phyloP scores from a whole-genome alignment of 768 basidiomycete species.

The Tylopilus vinaceipallidus region DNA sequence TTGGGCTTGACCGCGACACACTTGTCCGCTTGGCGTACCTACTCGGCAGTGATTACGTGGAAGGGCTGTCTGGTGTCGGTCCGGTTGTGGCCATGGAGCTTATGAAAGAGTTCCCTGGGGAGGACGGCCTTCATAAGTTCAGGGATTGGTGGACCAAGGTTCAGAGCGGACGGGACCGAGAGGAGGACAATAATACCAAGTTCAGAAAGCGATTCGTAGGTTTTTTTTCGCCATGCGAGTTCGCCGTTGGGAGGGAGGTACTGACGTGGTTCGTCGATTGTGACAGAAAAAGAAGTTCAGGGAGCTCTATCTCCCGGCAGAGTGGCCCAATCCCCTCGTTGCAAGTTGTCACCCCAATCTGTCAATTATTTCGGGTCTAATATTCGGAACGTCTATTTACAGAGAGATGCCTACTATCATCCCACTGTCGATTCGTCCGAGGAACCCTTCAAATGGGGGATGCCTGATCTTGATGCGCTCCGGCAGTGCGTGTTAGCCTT shows the following conservation, averaged over 20 bases:
- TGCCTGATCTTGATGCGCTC: constrained; percentile 93
- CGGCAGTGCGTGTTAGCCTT: constrained; percentile 59
- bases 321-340: constrained; percentile 93
- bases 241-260: not conserved
- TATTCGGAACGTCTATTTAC: constrained; percentile 4
- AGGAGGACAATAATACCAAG: constrained; percentile 67
- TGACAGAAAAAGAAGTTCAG: constrained; percentile 87
- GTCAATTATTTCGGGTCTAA: not conserved
- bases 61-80: constrained; percentile 88
- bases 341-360: constrained; percentile 44
- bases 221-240: constrained; percentile 17
- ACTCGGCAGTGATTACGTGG: constrained; percentile 94
- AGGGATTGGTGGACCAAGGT: constrained; percentile 94
- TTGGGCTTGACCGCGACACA: constrained; percentile 82
- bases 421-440: constrained; percentile 89
- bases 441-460: constrained; percentile 94
- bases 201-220: constrained; percentile 86
- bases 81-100: constrained; percentile 97
- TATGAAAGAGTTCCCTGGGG: constrained; percentile 87
- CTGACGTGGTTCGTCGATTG: constrained; percentile 12
- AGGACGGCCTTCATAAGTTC: constrained; percentile 81
- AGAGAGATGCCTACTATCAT: constrained; percentile 93
- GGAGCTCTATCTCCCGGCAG: constrained; percentile 69
- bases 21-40: constrained; percentile 90
- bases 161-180: constrained; percentile 82